phyloP scores from a whole-genome alignment of 73 alveolate genomes.

The Uronychia setigera region DNA sequence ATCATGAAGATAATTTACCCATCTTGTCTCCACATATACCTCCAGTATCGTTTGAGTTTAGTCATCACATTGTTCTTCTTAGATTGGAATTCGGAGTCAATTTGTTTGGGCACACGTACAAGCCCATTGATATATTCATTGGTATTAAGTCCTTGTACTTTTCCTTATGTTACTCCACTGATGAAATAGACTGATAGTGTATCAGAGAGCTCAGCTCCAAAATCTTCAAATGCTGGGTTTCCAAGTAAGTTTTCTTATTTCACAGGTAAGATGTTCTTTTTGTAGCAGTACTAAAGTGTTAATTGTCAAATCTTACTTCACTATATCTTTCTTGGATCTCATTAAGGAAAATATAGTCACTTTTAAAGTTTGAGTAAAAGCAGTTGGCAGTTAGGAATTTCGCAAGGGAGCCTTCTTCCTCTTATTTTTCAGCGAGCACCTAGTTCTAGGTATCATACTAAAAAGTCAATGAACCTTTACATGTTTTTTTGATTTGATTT shows the following conservation, averaged over 20 bases:
- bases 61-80: not conserved
- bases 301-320: not conserved
- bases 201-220: slow-evolving; percentile 21
- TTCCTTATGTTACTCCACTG: slow-evolving; percentile 1
- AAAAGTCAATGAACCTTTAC: not conserved
- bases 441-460: not conserved
- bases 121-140: not conserved
- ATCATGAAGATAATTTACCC: not conserved
- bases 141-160: not conserved
- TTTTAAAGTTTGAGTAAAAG: not conserved
- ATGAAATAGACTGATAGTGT: not conserved
- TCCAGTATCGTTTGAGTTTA: not conserved
- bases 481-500: not conserved
- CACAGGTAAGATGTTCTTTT: not conserved
- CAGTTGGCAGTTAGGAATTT: slow-evolving; percentile 13
- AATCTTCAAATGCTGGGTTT: not conserved
- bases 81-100: not conserved
- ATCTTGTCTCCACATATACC: not conserved
- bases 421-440: not conserved
- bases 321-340: slow-evolving; percentile 5
- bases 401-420: not conserved
- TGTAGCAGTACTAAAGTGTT: slow-evolving; percentile 3
- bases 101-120: slow-evolving; percentile 17
- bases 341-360: slow-evolving; percentile 16
- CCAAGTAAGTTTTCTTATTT: slow-evolving; percentile 6